Evolutionary conservation across 352 stramenopile species (phyloP).

Genomic region (Pythium sp.): DNA sequence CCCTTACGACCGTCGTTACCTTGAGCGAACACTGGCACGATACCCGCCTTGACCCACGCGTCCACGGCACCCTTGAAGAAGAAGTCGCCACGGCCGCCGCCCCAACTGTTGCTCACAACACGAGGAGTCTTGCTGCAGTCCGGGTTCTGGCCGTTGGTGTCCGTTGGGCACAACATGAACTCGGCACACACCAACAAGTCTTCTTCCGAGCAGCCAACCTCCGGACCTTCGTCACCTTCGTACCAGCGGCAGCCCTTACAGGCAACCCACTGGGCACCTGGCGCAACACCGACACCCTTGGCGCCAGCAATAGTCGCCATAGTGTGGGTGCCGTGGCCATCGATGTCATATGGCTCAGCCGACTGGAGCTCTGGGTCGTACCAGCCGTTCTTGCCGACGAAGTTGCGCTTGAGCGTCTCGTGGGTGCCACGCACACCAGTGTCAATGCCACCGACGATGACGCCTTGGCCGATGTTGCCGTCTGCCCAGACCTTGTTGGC

Average conservation of each 20-base stretch:
- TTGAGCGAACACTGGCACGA: constrained; percentile 20
- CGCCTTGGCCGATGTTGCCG: not conserved
- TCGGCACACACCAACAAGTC: too few relatives aligned
- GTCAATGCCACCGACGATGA: not conserved
- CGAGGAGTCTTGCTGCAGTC: constrained; percentile 13
- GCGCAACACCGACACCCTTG: constrained; percentile 12
- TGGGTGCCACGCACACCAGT: not conserved
- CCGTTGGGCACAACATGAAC: constrained; percentile 16
- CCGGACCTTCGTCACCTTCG: too few relatives aligned
- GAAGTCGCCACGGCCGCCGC: constrained; percentile 7
- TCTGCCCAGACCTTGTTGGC: not conserved
- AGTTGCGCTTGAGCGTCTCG: not conserved
- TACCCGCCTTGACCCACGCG: constrained; percentile 24
- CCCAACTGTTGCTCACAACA: constrained; percentile 11
- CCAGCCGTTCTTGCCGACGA: too few relatives aligned
- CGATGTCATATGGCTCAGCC: too few relatives aligned
- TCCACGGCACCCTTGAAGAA: constrained; percentile 15
- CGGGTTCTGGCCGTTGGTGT: constrained; percentile 16
- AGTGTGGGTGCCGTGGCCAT: constrained; percentile 12
- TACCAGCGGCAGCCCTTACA: constrained; percentile 4
- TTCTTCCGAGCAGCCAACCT: too few relatives aligned
- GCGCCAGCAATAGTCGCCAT: constrained; percentile 17
- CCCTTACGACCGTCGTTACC: constrained; percentile 15
- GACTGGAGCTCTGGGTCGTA: too few relatives aligned
- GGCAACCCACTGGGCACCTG: constrained; percentile 16